Evolutionary conservation across 345 rosid species (phyloP).

Genomic region (Euphorbia pulcherrima): DNA sequence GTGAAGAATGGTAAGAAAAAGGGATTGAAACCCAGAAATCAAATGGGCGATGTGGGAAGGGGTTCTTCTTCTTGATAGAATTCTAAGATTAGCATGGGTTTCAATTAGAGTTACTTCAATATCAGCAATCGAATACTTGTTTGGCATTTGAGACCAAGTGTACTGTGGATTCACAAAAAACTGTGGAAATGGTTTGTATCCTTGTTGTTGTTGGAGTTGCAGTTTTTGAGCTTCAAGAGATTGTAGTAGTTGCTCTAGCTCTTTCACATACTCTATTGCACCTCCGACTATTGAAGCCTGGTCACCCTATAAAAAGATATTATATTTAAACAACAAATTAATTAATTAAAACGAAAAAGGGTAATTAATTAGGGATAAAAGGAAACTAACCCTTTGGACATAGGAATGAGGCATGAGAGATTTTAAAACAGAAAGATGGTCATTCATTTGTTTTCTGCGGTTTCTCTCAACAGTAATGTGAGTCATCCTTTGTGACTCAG

Average conservation of each 20-base stretch:
- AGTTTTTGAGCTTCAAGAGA: conserved; percentile 66
- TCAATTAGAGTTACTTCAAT: conserved; percentile 78
- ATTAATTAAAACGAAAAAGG: too few relatives aligned
- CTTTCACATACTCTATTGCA: conserved; percentile 84
- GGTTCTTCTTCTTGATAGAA: conserved; percentile 47
- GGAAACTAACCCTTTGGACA: conserved; percentile 53
- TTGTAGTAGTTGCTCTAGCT: conserved; percentile 65
- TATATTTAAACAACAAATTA: conserved; percentile 17
- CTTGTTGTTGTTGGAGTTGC: conserved; percentile 20
- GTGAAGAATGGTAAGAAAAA: conserved; percentile 68
- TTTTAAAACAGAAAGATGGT: conserved; percentile 66
- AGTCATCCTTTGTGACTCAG: conserved; percentile 82
- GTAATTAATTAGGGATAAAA: neutral
- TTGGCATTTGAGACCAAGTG: conserved; percentile 52
- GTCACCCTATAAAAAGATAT: conserved; percentile 84
- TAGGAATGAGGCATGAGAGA: conserved; percentile 87
- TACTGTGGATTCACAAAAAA: conserved; percentile 51
- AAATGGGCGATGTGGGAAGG: conserved; percentile 55
- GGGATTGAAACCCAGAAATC: conserved; percentile 56
- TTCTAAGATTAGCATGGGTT: conserved; percentile 80
- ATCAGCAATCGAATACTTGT: conserved; percentile 57
- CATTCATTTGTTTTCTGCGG: conserved; percentile 82
- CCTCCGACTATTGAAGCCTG: conserved; percentile 94
- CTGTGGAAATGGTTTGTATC: conserved; percentile 40
- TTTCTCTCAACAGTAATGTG: conserved; percentile 94